Evolutionary conservation across 2,329 filamentous ascomycete genomes (phyloP).

Genomic region (Penicillium sp.): DNA sequence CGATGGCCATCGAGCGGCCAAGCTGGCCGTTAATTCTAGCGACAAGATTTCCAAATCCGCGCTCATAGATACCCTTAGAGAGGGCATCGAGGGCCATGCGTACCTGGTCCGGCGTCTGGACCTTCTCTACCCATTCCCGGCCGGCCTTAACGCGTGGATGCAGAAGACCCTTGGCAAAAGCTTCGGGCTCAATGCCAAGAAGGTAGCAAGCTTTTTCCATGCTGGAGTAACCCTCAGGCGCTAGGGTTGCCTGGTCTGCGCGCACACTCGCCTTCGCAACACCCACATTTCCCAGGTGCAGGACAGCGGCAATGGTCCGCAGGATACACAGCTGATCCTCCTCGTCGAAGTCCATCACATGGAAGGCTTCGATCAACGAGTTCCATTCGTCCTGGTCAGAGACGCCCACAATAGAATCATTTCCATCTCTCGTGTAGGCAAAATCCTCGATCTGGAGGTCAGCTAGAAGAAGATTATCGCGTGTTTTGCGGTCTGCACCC

Average conservation of each 20-base stretch:
- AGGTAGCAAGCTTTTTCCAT: constrained; percentile 78
- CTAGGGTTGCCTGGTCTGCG: constrained; percentile 83
- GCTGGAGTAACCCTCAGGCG: constrained; percentile 69
- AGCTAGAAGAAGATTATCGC: constrained; percentile 72
- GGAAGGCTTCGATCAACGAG: constrained; percentile 83
- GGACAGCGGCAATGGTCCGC: constrained; percentile 81
- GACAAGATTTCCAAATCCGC: constrained; percentile 90
- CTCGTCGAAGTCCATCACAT: constrained; percentile 87
- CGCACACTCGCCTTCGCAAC: constrained; percentile 88
- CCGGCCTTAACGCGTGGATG: constrained; percentile 95
- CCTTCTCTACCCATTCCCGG: constrained; percentile 97
- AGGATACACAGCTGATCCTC: constrained; percentile 81
- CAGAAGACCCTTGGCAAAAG: constrained; percentile 82
- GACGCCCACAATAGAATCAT: constrained; percentile 85
- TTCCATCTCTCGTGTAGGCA: constrained; percentile 84
- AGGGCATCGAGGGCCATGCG: constrained; percentile 85
- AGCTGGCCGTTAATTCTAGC: constrained; percentile 87
- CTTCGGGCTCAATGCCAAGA: constrained; percentile 77
- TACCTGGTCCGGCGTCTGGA: constrained; percentile 95
- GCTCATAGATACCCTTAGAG: constrained; percentile 96
- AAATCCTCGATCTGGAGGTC: constrained; percentile 80
- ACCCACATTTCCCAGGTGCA: constrained; percentile 88
- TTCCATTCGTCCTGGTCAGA: constrained; percentile 92
- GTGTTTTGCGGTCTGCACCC: constrained; percentile 72
- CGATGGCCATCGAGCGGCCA: constrained; percentile 75